Percentiles rank a stretch among this genome's conserved stretches.
phyloP scores from a whole-genome alignment of 1,284 basidiomycete species.

The Austroboletus niveus region DNA sequence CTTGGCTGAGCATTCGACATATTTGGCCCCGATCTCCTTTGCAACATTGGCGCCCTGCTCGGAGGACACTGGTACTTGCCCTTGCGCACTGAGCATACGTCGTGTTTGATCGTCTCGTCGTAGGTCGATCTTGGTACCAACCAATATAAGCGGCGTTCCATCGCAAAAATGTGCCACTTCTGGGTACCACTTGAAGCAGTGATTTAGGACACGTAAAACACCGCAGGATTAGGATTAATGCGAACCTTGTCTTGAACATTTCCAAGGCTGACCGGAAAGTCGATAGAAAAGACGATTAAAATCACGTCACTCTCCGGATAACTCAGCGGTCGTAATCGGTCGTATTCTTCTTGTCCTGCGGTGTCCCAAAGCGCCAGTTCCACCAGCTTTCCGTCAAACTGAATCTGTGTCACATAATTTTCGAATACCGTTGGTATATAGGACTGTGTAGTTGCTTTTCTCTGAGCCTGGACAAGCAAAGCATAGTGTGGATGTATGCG shows the following conservation, averaged over 20 bases:
- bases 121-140: slow-evolving; percentile 93
- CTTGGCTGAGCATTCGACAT: slow-evolving; percentile 95
- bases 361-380: slow-evolving; percentile 98
- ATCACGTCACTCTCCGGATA: slow-evolving; percentile 98
- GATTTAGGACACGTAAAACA: slow-evolving; percentile 10
- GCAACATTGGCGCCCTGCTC: slow-evolving; percentile 82
- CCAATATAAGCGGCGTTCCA: slow-evolving; percentile 87
- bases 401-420: slow-evolving; percentile 91
- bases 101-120: slow-evolving; percentile 85
- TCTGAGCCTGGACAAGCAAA: slow-evolving; percentile 6
- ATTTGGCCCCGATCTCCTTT: slow-evolving; percentile 92
- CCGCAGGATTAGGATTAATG: background rate
- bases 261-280: slow-evolving; percentile 91
- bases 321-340: slow-evolving; percentile 88
- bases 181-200: slow-evolving; percentile 80
- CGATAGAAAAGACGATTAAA: slow-evolving; percentile 95
- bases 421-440: slow-evolving; percentile 99
- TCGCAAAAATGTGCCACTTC: slow-evolving; percentile 98
- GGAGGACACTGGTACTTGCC: slow-evolving; percentile 78
- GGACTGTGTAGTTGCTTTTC: slow-evolving; percentile 51
- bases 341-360: slow-evolving; percentile 98
- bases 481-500: slow-evolving; percentile 21
- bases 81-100: slow-evolving; percentile 92
- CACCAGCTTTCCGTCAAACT: slow-evolving; percentile 86
- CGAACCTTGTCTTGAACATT: slow-evolving; percentile 93